phyloP scores from a whole-genome alignment of 208 protist species.

The Trypanosoma vivax region DNA sequence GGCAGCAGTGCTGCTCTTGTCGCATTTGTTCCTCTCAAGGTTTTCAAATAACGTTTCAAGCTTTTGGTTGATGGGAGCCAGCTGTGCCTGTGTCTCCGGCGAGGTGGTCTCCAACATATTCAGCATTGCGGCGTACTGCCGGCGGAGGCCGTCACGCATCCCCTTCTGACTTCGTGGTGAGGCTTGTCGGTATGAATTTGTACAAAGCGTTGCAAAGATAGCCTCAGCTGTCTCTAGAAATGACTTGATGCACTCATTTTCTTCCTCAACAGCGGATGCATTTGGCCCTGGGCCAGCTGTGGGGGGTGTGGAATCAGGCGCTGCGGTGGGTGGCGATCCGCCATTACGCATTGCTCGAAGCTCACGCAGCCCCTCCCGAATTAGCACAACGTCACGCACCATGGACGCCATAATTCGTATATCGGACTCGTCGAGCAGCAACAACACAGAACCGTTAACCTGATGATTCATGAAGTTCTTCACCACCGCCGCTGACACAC shows the following conservation, averaged over 20 bases:
- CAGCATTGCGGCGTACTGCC: too few species aligned
- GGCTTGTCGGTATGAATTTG: too few species aligned
- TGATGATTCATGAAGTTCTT: constrained; percentile 21
- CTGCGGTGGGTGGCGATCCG: neutral
- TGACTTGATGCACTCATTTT: neutral
- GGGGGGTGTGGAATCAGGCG: neutral
- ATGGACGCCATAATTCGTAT: constrained; percentile 36
- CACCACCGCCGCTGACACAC: constrained; percentile 23
- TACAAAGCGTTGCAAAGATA: too few species aligned
- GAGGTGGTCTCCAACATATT: too few species aligned
- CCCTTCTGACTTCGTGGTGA: too few species aligned
- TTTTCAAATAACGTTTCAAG: constrained; percentile 5
- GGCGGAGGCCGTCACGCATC: too few species aligned
- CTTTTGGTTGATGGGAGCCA: constrained; percentile 3
- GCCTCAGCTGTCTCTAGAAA: too few species aligned
- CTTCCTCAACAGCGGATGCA: neutral
- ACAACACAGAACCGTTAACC: constrained; percentile 35
- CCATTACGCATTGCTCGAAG: too few species aligned
- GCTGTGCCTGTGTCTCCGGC: too few species aligned
- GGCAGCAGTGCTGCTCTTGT: too few species aligned
- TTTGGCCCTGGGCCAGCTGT: too few species aligned
- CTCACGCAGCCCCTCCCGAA: constrained; percentile 29
- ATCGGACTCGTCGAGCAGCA: constrained; percentile 27
- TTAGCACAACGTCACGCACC: constrained; percentile 31
- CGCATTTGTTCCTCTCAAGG: too few species aligned